phyloP scores from a whole-genome alignment of 164 flowering plant genomes.

The Houttuynia cordata region DNA sequence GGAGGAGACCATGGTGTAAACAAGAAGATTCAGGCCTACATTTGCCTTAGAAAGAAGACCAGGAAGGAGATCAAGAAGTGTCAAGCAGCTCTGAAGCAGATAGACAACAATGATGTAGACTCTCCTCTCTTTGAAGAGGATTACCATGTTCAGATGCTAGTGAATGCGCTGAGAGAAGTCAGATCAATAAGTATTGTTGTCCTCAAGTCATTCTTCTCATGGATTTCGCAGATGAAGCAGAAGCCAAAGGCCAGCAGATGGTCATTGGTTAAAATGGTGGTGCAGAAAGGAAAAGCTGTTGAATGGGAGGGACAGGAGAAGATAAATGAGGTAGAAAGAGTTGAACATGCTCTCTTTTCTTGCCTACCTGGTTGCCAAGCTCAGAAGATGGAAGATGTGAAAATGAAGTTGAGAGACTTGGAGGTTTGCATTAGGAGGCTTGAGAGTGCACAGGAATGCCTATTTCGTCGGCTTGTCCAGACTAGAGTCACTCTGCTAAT shows the following conservation, averaged over 20 bases:
- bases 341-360: constrained; percentile 16
- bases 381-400: constrained; percentile 10
- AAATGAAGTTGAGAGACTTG: constrained; percentile 36
- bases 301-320: constrained; percentile 8
- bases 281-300: not conserved
- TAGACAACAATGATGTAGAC: not conserved
- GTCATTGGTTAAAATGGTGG: not conserved
- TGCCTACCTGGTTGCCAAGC: not conserved
- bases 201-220: constrained; percentile 22
- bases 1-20: constrained; percentile 5
- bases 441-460: constrained; percentile 37
- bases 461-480: constrained; percentile 40
- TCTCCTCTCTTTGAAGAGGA: constrained; percentile 3
- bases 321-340: constrained; percentile 28
- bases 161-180: constrained; percentile 26
- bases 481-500: constrained; percentile 46
- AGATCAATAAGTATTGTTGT: constrained; percentile 14
- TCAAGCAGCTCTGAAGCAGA: constrained; percentile 15
- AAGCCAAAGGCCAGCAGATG: not conserved
- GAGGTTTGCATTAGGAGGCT: constrained; percentile 31
- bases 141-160: constrained; percentile 8
- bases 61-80: constrained; percentile 20
- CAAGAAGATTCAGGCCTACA: constrained; percentile 11
- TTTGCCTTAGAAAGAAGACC: constrained; percentile 20
- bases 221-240: constrained; percentile 15